Base-by-base conservation (phyloP, 345 rosid genomes). In the Brassica carinata region DNA sequence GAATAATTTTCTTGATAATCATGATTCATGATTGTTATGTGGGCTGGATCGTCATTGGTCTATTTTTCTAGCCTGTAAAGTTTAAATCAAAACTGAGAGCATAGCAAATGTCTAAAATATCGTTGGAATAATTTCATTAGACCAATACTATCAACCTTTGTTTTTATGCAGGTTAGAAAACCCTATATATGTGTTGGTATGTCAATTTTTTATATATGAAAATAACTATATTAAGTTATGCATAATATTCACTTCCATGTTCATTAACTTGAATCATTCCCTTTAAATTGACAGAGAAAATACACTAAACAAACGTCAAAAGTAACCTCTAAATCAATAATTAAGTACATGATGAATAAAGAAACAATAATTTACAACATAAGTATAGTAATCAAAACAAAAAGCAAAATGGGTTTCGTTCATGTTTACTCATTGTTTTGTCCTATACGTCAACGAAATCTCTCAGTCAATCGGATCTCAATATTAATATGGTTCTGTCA, bases 381-480 rank as follows among this genome's bases (percentile, higher is more conserved):
- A 27, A 68, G 53, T 75, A 36, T 36, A 31, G 8, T 30, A 75
- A 65, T 65, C 67, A 58, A 34, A 75, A 80, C 79, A 80, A 75
- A 80, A 80, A 75, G 81, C 74, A 59, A 72, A 13, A 57, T 71
- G 80, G 84, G 84, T 71, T 75, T 76, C 80, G 80, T 77, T 77
- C 15, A 76, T 81, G 84, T 81, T 81, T 58, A 72, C 74, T 76
- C 77, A 67, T 48, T 81, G 84, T 81, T 81, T 77, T 81, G 84
- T 81, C 81, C 71, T 77, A 76, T 72, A 72, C 68, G 64, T 76
- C 77, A 81, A 72, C 74, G 48, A 71, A 72, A 77, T 81, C 81
- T 81, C 81, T 74, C 17, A 63, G 7, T 33, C 79, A 71, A 75
- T 64, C 67, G 72, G 71, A 81, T 71, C 65, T 43, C 34, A 71